Base-by-base conservation (phyloP, 345 rosid species). In the Ceriops decandra region DNA sequence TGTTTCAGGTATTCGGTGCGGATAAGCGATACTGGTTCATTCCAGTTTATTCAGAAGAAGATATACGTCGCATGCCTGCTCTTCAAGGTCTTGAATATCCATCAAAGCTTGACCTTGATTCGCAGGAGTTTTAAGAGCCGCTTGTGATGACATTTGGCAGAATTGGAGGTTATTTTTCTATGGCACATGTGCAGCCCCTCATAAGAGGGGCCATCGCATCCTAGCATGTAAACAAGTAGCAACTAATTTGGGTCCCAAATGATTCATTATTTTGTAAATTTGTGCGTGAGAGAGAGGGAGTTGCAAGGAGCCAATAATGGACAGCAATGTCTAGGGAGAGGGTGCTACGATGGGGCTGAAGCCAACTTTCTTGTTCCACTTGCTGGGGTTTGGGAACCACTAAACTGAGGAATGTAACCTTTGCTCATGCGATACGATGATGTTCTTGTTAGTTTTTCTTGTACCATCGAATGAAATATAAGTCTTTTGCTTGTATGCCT, bases 31-130 rank as follows among this genome's bases (percentile, higher is more conserved):
- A 88, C 68, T 91, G 97, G 96, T 83, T 91, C 62, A 68, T 95
- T 35, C 99, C 99, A 2, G 77, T 85, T 19, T 91, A 95, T 69
- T 87, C 95, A 6, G 97, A 91, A 4, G 97, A 95, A 68, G 99
- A 95, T 76, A 30, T 88, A 70, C 76, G 93, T 28, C 75, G 90
- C 68, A 95, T 95, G 82, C 96, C 95, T 4, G 87, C 87, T 30
- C 96, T 95, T 74, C 95, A 91, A 71, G 96, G 99, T 66, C 90
- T 95, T 19, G 96, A 89, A 68, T 95, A 88, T 70, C 97, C 97
- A 58, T 88, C 90, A 3, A 93, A 86, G 74, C 96, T 96, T 0
- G 91, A 93, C 46, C 87, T 81, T 36, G 93, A 81, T 78, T 85
- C 93, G 7, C 87, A 90, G 68, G 89, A 84, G 54, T 87, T 90